These are phyloP conservation scores for Theobroma cacao DNA, from an alignment of 345 rosid species.

Conservation along the genomic window DNA sequence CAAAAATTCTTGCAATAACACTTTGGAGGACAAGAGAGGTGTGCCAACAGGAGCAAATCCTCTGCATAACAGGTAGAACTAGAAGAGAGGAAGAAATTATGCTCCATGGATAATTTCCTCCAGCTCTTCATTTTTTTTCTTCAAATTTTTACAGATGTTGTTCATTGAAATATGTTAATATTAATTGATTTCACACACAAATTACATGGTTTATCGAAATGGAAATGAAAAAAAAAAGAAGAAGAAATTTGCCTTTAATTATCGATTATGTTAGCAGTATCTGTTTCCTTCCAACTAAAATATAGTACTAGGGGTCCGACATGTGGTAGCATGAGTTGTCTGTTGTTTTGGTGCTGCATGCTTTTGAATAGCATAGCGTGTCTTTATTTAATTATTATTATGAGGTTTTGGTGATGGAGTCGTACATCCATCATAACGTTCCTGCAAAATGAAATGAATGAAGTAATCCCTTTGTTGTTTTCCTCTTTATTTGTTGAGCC, in stretches of 20 bases:
- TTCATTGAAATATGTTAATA: conserved; percentile 4
- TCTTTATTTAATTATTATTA: conserved; percentile 1
- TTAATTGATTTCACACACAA: neutral
- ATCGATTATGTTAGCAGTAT: too few relatives aligned
- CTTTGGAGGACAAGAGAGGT: conserved; percentile 42
- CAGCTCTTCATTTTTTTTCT: neutral
- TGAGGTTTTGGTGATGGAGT: too few relatives aligned
- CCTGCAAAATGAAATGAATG: neutral
- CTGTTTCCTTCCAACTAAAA: neutral
- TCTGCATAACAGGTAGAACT: conserved; percentile 39
- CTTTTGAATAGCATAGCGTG: neutral
- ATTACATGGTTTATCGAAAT: conserved; percentile 13
- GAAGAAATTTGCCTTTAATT: neutral
- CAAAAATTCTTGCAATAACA: conserved; percentile 16
- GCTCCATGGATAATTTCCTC: neutral
- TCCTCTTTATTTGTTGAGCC: neutral
- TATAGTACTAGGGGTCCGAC: neutral
- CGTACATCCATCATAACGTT: neutral
- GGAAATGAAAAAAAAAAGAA: neutral
- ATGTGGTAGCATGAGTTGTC: conserved; percentile 16
- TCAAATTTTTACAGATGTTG: neutral
- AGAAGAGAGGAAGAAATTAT: neutral
- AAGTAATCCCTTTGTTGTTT: neutral
- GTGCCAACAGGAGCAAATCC: conserved; percentile 44
- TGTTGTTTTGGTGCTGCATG: neutral